Percentiles rank a stretch among this genome's conserved stretches.
Evolutionary conservation across 1,139 yeast genomes (phyloP).

Genomic region (Kodamaea fungicola): DNA sequence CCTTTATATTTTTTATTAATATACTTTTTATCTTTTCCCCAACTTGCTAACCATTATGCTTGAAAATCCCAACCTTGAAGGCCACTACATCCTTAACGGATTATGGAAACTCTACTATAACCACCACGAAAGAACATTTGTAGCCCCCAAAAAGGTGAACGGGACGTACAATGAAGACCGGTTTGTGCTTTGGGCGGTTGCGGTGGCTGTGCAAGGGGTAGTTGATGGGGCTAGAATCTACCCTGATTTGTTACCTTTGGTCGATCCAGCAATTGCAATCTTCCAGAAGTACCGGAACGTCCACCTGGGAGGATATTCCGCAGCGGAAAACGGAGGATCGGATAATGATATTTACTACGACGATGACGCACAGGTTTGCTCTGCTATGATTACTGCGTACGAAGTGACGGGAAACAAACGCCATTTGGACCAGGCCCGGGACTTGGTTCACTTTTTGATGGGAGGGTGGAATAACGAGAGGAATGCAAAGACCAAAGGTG

Average conservation of each 20-base stretch:
- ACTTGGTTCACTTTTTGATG: slow-evolving; percentile 59
- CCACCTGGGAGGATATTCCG: slow-evolving; percentile 51
- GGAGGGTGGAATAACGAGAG: slow-evolving; percentile 59
- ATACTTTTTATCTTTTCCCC: too few relatives aligned
- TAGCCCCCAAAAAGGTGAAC: slow-evolving; percentile 37
- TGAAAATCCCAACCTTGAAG: slow-evolving; percentile 48
- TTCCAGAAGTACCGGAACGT: slow-evolving; percentile 54
- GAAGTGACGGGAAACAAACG: slow-evolving; percentile 60
- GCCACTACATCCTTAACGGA: slow-evolving; percentile 42
- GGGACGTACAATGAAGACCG: slow-evolving; percentile 55
- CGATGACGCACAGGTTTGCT: slow-evolving; percentile 74
- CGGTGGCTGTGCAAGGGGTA: slow-evolving; percentile 60
- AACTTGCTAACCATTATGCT: slow-evolving; percentile 7
- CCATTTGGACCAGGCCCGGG: slow-evolving; percentile 56
- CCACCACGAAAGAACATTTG: slow-evolving; percentile 38
- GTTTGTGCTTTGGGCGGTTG: slow-evolving; percentile 66
- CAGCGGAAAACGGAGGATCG: slow-evolving; percentile 53
- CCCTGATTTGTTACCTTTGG: slow-evolving; percentile 52
- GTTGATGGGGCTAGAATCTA: slow-evolving; percentile 61
- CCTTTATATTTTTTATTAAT: too few relatives aligned
- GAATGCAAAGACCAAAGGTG: slow-evolving; percentile 47
- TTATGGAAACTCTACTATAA: slow-evolving; percentile 51
- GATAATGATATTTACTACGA: slow-evolving; percentile 69
- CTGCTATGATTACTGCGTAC: slow-evolving; percentile 64
- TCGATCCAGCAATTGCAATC: slow-evolving; percentile 51